These are phyloP conservation scores for Boletus reticulatus DNA, from an alignment of 768 basidiomycete species.

Conservation along the genomic window DNA sequence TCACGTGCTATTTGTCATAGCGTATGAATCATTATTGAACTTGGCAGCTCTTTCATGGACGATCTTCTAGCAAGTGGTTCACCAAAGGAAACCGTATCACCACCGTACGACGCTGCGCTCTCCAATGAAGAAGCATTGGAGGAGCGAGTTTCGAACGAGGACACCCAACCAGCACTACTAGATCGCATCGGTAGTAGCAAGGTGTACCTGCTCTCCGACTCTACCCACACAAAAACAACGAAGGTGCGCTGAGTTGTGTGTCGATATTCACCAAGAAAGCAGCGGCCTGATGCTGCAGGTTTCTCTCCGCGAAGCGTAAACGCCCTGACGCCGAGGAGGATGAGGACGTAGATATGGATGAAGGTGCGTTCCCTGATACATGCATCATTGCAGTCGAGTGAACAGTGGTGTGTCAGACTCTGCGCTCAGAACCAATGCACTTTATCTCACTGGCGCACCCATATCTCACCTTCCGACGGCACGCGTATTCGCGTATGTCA, in stretches of 20 bases:
- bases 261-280: constrained; percentile 35
- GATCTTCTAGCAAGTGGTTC: constrained; percentile 37
- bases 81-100: constrained; percentile 31
- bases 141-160: constrained; percentile 26
- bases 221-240: constrained; percentile 53
- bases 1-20: constrained; percentile 16
- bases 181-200: constrained; percentile 70
- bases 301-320: constrained; percentile 41
- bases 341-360: constrained; percentile 34
- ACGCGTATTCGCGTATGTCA: constrained; percentile 78
- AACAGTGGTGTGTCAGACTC: constrained; percentile 36
- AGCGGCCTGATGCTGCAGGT: constrained; percentile 44
- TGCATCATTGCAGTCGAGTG: neutral
- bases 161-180: constrained; percentile 39
- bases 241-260: constrained; percentile 67
- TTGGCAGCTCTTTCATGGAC: constrained; percentile 41
- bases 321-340: constrained; percentile 41
- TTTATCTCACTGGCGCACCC: constrained; percentile 70
- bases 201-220: constrained; percentile 76
- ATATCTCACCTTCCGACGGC: constrained; percentile 74
- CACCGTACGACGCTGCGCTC: constrained; percentile 52
- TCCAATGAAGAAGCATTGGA: constrained; percentile 57
- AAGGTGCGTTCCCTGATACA: constrained; percentile 26
- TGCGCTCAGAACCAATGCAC: constrained; percentile 57
- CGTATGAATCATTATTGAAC: too few relatives aligned